Evolutionary conservation across 805 yeast genomes (phyloP), one percentile per base, ranked within the genome.

Genomic region (Teunomyces lycoperdinae): DNA sequence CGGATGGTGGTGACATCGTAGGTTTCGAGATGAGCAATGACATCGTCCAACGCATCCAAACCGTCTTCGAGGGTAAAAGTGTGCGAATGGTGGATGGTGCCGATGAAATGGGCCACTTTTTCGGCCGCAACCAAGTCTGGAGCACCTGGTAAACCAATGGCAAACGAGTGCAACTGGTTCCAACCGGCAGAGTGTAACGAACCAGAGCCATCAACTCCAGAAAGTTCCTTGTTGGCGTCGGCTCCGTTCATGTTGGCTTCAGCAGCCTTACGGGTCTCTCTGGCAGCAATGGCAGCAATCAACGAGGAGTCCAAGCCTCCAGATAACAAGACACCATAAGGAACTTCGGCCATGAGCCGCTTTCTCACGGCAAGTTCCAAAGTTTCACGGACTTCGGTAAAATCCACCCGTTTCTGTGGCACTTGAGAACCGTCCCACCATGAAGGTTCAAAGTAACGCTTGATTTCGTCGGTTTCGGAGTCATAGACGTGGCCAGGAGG

Each of bases 291-390:
- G 40, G 99, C 71, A 14, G 99, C 99, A 67, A 94, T 94, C 70
- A 94, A 78, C 17, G 97, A 89, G 42, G 97, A 90, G 70, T 94
- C 99, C 63, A 94, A 81, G 57, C 99, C 99, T 67, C 99, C 99
- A 17, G 97, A 89, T 58, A 94, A 78, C 58, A 94, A 77, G 42
- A 94, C 99, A 76, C 99, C 99, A 70, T 89, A 94, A 48, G 99
- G 98, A 52, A 94, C 99, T 77, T 94, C 99, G 48, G 98, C 94
- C 99, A 94, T 94, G 63, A 94, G 81, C 80, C 99, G 87, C 87
- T 94, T 94, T 79, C 99, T 87, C 47, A 94, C 99, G 43, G 99
- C 90, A 73, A 86, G 74, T 71, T 94, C 99, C 66, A 94, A 80
- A 43, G 88, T 69, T 61, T 84, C 86, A 70, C 97, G 85, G 52